Conservation (phyloP, 2,329 filamentous ascomycete species). For the Tetracladium maxilliforme region DNA sequence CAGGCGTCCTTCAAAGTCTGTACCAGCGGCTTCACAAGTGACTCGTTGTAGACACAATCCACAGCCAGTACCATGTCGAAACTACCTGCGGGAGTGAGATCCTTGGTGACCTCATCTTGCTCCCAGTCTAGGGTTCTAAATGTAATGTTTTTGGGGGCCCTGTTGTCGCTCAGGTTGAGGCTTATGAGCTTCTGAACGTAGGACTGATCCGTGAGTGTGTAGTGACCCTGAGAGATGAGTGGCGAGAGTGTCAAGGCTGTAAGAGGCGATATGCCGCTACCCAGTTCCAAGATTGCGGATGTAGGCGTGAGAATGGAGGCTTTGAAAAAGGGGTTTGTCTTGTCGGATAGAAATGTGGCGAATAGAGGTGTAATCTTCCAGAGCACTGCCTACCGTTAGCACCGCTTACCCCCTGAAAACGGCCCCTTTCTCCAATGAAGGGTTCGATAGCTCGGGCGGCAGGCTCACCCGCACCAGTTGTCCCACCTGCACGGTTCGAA, state of each 20-base stretch:
- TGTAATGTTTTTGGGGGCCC: conserved; percentile 29
- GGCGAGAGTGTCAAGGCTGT: conserved; percentile 55
- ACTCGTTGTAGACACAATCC: conserved; percentile 92
- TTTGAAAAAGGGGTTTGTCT: conserved; percentile 47
- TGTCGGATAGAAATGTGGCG: conserved; percentile 60
- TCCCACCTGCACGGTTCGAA: conserved; percentile 58
- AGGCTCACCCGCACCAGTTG: conserved; percentile 50
- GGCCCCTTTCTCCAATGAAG: too few relatives aligned
- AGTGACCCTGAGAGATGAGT: conserved; percentile 34
- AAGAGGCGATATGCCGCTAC: conserved; percentile 75
- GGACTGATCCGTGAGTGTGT: conserved; percentile 74
- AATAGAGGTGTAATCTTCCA: conserved; percentile 85
- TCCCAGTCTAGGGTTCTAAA: conserved; percentile 76
- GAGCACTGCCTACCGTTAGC: conserved; percentile 39
- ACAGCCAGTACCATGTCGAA: conserved; percentile 72
- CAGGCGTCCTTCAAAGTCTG: conserved; percentile 67
- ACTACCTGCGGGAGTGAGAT: conserved; percentile 29
- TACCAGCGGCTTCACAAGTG: conserved; percentile 69
- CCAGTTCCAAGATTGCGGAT: conserved; percentile 64
- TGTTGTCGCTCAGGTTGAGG: conserved; percentile 59
- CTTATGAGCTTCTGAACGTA: conserved; percentile 70
- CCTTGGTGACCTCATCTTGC: conserved; percentile 37
- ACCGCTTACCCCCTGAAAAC: too few relatives aligned
- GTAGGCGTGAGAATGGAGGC: conserved; percentile 31
- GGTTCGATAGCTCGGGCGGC: conserved; percentile 1